A percentile compares a stretch with the other conserved stretches of the same genome.
Conservation (phyloP, 108 stramenopile species). For the Epithemia pelagica region DNA sequence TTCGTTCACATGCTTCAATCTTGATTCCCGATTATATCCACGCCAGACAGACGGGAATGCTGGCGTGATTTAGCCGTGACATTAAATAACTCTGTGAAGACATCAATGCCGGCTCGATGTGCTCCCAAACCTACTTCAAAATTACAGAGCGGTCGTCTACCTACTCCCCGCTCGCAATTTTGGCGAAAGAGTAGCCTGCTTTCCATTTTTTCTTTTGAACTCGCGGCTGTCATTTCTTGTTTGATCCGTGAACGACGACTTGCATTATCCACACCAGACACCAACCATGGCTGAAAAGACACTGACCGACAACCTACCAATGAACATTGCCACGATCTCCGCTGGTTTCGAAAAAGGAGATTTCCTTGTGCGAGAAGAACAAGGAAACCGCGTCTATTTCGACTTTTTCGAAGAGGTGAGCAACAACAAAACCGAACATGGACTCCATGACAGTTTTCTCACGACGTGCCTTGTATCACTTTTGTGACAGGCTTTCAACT, state of each 20-base stretch:
- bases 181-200: not conserved
- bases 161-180: not conserved
- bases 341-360: slow-evolving; percentile 89
- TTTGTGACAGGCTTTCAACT: slow-evolving; percentile 89
- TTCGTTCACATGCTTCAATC: too few species aligned
- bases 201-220: too few species aligned
- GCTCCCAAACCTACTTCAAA: too few species aligned
- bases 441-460: too few species aligned
- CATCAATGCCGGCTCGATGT: too few species aligned
- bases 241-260: not conserved
- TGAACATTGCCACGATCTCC: slow-evolving; percentile 80
- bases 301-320: slow-evolving; percentile 12
- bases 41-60: too few species aligned
- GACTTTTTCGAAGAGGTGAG: slow-evolving; percentile 83
- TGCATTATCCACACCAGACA: not conserved
- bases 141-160: too few species aligned
- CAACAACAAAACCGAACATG: not conserved
- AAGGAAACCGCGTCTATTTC: slow-evolving; percentile 83
- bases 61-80: too few species aligned
- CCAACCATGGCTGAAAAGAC: slow-evolving; percentile 3
- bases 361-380: slow-evolving; percentile 84
- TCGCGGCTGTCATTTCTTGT: not conserved
- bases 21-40: too few species aligned
- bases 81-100: too few species aligned
- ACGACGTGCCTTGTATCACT: slow-evolving; percentile 9